Percentiles rank a stretch among this genome's conserved stretches.
phyloP scores from a whole-genome alignment of 73 alveolate species.

The Tetrahymena borealis region DNA sequence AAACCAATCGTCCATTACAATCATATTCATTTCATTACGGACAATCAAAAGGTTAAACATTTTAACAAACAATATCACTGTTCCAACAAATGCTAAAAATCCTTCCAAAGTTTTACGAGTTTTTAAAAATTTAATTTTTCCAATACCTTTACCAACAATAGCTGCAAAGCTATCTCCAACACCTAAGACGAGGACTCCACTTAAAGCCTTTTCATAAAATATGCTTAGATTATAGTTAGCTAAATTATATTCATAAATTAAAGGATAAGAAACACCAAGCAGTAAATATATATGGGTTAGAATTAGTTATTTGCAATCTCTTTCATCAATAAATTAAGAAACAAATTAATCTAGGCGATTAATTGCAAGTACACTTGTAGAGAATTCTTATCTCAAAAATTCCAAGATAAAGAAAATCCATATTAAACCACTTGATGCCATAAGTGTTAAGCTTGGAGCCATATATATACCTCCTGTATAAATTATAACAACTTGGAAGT shows the following conservation, averaged over 20 bases:
- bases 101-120: not conserved
- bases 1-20: not conserved
- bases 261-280: not conserved
- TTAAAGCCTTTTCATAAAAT: not conserved
- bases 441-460: not conserved
- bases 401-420: not conserved
- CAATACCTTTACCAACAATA: not conserved
- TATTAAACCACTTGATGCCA: not conserved
- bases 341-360: not conserved
- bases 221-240: not conserved
- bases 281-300: not conserved
- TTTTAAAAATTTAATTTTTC: not conserved
- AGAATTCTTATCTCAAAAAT: not conserved
- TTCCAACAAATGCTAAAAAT: not conserved
- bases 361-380: not conserved
- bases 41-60: not conserved
- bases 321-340: not conserved
- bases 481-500: not conserved
- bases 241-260: not conserved
- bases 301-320: not conserved
- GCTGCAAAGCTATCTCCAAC: not conserved
- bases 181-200: not conserved
- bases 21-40: not conserved
- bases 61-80: not conserved
- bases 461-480: not conserved